A percentile compares a stretch with the other conserved stretches of the same genome.
These are phyloP conservation scores for Globisporangium perplexum DNA, from an alignment of 352 stramenopile genomes.

Conservation along the genomic window DNA sequence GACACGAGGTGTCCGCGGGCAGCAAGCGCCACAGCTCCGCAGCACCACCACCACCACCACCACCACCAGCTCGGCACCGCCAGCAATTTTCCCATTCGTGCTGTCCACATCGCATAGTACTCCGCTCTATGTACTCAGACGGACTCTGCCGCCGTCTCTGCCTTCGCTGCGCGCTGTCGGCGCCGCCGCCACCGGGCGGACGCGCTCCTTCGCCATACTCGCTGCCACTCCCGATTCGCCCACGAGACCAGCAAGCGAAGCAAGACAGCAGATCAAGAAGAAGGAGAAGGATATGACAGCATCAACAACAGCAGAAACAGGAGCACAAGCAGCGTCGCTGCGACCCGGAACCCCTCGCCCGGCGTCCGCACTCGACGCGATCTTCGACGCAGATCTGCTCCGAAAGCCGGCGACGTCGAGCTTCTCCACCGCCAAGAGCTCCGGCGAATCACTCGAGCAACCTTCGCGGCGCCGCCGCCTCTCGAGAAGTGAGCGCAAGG, in stretches of 20 bases:
- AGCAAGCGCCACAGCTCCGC: too few relatives aligned
- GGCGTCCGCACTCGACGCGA: not conserved
- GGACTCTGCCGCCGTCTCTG: not conserved
- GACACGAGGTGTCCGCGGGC: too few relatives aligned
- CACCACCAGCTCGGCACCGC: not conserved
- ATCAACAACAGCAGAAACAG: not conserved
- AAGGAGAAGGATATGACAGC: not conserved
- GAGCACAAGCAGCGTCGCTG: not conserved
- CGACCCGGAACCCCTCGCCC: not conserved
- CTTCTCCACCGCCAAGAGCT: not conserved
- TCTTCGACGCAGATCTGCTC: not conserved
- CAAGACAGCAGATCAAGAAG: not conserved
- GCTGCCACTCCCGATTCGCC: not conserved
- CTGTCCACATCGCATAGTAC: not conserved
- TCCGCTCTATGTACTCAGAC: not conserved
- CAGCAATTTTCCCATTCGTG: not conserved
- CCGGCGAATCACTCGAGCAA: not conserved
- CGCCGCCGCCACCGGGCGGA: not conserved
- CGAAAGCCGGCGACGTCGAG: not conserved
- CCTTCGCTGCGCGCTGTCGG: not conserved
- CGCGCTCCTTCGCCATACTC: not conserved
- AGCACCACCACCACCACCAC: not conserved
- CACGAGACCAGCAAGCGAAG: not conserved
- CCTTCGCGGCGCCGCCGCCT: not conserved
- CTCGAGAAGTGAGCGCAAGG: not conserved